Conservation (phyloP, 306 rosid genomes). For the Lathyrus sativus region DNA sequence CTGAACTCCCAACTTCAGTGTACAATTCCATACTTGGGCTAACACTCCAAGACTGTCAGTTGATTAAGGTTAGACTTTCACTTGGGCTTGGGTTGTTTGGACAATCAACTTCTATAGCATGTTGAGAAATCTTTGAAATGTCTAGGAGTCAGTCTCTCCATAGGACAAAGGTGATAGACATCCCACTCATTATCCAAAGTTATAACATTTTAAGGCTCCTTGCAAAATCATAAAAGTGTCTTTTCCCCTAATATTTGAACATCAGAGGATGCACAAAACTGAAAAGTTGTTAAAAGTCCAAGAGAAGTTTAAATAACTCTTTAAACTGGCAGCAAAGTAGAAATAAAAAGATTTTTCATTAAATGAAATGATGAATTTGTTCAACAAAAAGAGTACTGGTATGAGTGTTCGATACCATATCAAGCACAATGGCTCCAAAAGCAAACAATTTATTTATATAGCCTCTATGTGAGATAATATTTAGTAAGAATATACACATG, state of each 20-base stretch:
- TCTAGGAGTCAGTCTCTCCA: not conserved
- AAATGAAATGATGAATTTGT: constrained; percentile 3
- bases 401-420: constrained; percentile 1
- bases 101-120: constrained; percentile 12
- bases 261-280: constrained; percentile 19
- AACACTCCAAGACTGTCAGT: constrained; percentile 6
- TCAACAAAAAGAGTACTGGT: not conserved
- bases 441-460: constrained; percentile 32
- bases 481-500: constrained; percentile 19
- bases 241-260: constrained; percentile 15
- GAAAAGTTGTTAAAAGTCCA: constrained; percentile 11
- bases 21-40: constrained; percentile 11
- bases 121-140: constrained; percentile 19
- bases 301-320: constrained; percentile 27
- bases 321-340: too few relatives aligned
- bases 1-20: not conserved
- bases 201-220: constrained; percentile 19
- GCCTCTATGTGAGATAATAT: constrained; percentile 5
- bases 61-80: constrained; percentile 17
- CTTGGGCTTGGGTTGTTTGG: constrained; percentile 25
- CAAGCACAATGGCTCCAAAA: constrained; percentile 28
- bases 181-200: constrained; percentile 20
- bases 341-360: constrained; percentile 31
- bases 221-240: constrained; percentile 11
- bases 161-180: not conserved